A percentile compares a stretch with the other conserved stretches of the same genome.
phyloP scores from a whole-genome alignment of 305 asterid genomes.

The Fraxinus nigra region DNA sequence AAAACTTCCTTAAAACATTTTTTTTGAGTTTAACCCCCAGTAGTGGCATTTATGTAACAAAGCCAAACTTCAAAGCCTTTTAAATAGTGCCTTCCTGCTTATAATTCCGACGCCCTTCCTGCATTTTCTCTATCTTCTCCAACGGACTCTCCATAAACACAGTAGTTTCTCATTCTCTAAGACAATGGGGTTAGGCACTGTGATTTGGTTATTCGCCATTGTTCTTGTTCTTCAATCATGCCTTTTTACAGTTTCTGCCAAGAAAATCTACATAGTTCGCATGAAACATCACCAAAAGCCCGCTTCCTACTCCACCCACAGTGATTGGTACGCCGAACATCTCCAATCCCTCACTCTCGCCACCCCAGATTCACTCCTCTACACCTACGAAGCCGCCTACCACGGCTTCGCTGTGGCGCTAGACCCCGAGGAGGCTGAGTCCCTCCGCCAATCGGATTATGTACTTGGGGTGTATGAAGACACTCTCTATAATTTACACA shows the following conservation, averaged over 20 bases:
- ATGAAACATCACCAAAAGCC: conserved; percentile 61
- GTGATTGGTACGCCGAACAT: conserved; percentile 63
- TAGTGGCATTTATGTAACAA: conserved; percentile 29
- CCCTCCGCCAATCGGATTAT: conserved; percentile 43
- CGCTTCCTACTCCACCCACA: conserved; percentile 45
- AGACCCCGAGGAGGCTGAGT: conserved; percentile 36
- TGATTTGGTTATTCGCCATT: conserved; percentile 25
- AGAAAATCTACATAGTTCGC: conserved; percentile 61
- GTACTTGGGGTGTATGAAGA: conserved; percentile 54
- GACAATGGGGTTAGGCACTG: conserved; percentile 29
- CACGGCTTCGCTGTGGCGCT: conserved; percentile 53
- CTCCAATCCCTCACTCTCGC: conserved; percentile 45
- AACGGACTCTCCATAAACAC: background rate
- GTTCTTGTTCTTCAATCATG: conserved; percentile 36
- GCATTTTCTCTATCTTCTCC: conserved; percentile 8
- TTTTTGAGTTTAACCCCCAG: too few relatives aligned
- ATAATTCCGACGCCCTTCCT: conserved; percentile 23
- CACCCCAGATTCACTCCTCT: conserved; percentile 37
- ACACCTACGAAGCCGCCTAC: conserved; percentile 46
- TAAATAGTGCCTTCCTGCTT: background rate
- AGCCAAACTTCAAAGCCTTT: background rate
- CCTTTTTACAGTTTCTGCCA: conserved; percentile 25
- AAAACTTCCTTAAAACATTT: too few relatives aligned
- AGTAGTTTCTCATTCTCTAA: background rate
- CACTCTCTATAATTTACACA: conserved; percentile 45